phyloP scores from a whole-genome alignment of 371 early-diverging fungal species.

The Mortierella sp. region DNA sequence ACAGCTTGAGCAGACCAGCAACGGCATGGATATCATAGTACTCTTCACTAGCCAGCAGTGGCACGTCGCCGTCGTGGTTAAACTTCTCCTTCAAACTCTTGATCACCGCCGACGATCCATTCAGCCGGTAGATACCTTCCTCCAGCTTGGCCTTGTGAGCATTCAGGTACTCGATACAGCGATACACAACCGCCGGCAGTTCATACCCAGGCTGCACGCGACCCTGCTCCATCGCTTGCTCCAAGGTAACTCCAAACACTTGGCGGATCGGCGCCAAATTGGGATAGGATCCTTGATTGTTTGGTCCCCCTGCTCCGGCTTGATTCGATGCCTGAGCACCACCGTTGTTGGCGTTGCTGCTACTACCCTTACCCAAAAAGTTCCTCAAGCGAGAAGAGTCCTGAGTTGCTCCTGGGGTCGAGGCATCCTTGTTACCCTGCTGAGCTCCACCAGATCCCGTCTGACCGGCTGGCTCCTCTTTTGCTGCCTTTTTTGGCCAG shows the following conservation, averaged over 20 bases:
- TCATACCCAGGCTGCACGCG: slow-evolving; percentile 79
- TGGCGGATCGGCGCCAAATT: slow-evolving; percentile 55
- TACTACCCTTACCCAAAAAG: slow-evolving; percentile 45
- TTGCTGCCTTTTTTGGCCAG: slow-evolving; percentile 55
- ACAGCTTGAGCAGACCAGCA: slow-evolving; percentile 93
- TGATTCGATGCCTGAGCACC: slow-evolving; percentile 20
- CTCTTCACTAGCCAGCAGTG: slow-evolving; percentile 60
- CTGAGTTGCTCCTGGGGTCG: slow-evolving; percentile 14
- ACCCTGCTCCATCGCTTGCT: slow-evolving; percentile 73
- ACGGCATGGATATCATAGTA: slow-evolving; percentile 92
- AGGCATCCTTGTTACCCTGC: slow-evolving; percentile 8
- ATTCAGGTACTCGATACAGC: slow-evolving; percentile 96
- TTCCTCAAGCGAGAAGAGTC: slow-evolving; percentile 37
- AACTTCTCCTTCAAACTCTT: slow-evolving; percentile 83
- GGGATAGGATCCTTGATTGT: slow-evolving; percentile 9
- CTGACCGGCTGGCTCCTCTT: slow-evolving; percentile 28
- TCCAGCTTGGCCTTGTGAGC: slow-evolving; percentile 84
- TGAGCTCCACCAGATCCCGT: background rate
- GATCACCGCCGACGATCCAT: slow-evolving; percentile 83
- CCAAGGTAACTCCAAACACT: slow-evolving; percentile 82
- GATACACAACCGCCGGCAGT: slow-evolving; percentile 92
- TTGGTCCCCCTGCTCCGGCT: slow-evolving; percentile 13
- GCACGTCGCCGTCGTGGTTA: slow-evolving; percentile 70
- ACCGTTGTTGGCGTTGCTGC: slow-evolving; percentile 17
- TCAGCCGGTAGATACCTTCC: slow-evolving; percentile 96